Percentiles rank a stretch among this genome's conserved stretches.
Conservation (phyloP, 495 filamentous ascomycete genomes). For the Trichoderma gamsii region DNA sequence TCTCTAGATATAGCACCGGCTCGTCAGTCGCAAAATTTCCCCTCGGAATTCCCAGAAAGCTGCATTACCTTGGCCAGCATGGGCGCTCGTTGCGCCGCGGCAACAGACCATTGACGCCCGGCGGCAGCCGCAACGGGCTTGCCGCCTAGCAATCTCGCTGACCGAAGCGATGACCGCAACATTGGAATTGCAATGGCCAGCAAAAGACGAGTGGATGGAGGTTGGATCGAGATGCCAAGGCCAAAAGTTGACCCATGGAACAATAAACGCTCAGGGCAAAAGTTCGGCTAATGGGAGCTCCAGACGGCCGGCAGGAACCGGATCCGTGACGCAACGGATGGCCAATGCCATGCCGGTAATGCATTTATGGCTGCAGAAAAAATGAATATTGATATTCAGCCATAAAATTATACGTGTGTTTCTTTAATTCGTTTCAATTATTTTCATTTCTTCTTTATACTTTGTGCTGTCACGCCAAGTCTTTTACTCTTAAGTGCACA, state of each 20-base stretch:
- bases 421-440: too few relatives aligned
- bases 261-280: conserved; percentile 35
- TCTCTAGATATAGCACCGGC: conserved; percentile 35
- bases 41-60: neutral
- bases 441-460: too few relatives aligned
- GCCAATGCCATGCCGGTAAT: neutral
- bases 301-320: conserved; percentile 9
- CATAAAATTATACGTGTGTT: neutral
- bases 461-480: too few relatives aligned
- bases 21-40: conserved; percentile 8
- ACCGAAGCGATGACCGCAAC: conserved; percentile 61
- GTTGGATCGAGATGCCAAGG: conserved; percentile 13
- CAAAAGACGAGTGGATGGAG: conserved; percentile 32
- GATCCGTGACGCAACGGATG: conserved; percentile 10
- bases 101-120: conserved; percentile 47
- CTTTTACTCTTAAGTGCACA: too few relatives aligned
- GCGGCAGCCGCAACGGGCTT: conserved; percentile 41
- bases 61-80: conserved; percentile 26
- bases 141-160: conserved; percentile 48
- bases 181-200: conserved; percentile 53
- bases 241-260: neutral
- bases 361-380: neutral
- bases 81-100: conserved; percentile 23
- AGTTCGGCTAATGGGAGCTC: conserved; percentile 32
- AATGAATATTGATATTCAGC: neutral